Base-by-base conservation (phyloP, 2,329 filamentous ascomycete species). In the Cryphonectria japonica region DNA sequence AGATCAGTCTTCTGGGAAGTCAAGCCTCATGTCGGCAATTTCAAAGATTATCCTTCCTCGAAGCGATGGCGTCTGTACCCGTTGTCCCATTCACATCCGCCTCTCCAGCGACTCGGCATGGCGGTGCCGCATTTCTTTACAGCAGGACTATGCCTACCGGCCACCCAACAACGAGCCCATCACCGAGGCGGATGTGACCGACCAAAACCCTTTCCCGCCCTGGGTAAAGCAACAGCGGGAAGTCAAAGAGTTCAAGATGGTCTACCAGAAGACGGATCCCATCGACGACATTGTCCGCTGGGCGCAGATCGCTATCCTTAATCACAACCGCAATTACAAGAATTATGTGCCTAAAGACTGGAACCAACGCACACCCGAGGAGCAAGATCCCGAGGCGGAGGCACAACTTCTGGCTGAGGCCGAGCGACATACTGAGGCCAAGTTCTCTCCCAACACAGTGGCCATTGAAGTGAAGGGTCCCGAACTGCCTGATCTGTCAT, bases 1-100 rank as follows among this genome's bases (percentile, higher is more conserved):
- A 0, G 94, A 97, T 65, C 94, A 97, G 76, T 93, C 89, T 0
- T 92, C 93, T 0, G 95, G 94, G 0, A 97, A 97, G 78, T 94
- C 91, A 0, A 94, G 83, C 39, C 77, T 88, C 6, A 88, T 88
- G 86, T 90, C 90, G 16, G 90, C 88, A 0, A 87, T 92, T 63
- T 85, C 87, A 0, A 92, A 91, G 4, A 90, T 96, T 34, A 89
- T 90, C 29, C 87, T 95, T 0, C 93, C 93, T 0, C 86, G 91
- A 1, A 88, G 87, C 57, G 87, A 88, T 4, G 92, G 91, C 0
- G 92, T 91, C 0, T 97, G 94, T 76, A 97, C 94, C 0, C 83
- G 92, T 0, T 97, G 93, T 71, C 93, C 94, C 0, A 86, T 97
- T 0, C 92, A 94, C 69, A 96, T 97, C 66, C 91, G 92, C 0